phyloP scores from a whole-genome alignment of 192 early-diverging fungal species.

The Coemansia sp. region DNA sequence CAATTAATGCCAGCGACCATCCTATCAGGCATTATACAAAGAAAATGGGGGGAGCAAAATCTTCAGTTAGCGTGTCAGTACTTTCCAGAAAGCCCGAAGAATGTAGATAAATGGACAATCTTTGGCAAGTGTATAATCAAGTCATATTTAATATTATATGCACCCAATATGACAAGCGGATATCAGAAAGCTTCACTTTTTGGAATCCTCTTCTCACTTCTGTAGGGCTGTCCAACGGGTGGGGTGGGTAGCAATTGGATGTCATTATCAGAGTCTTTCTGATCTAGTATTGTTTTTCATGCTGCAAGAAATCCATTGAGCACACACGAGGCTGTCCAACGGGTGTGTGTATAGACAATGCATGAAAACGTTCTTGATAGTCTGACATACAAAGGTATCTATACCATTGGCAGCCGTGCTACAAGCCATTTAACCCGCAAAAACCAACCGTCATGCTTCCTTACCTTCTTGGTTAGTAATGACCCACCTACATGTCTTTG shows the following conservation, averaged over 20 bases:
- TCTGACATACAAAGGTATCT: background rate
- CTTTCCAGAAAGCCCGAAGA: background rate
- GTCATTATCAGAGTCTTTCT: no score
- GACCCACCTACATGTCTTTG: conserved; percentile 28
- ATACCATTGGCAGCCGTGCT: background rate
- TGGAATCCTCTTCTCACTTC: background rate
- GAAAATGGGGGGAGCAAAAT: background rate
- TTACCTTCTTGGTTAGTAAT: conserved; percentile 43
- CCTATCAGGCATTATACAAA: background rate
- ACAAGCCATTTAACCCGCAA: background rate
- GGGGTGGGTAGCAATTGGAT: no score
- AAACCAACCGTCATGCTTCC: background rate
- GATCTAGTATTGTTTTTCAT: no score
- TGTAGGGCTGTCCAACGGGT: background rate
- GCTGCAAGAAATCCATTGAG: no score
- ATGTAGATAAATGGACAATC: background rate
- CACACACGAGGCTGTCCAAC: no score
- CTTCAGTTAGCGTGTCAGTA: background rate
- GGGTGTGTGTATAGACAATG: background rate
- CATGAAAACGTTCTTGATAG: background rate
- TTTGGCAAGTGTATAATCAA: background rate
- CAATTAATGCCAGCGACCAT: conserved; percentile 31
- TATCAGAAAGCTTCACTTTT: background rate
- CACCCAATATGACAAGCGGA: background rate
- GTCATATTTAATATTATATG: background rate